A percentile compares a stretch with the other conserved stretches of the same genome.
phyloP scores from a whole-genome alignment of 2,329 filamentous ascomycete species.

The Rutstroemia sp. region DNA sequence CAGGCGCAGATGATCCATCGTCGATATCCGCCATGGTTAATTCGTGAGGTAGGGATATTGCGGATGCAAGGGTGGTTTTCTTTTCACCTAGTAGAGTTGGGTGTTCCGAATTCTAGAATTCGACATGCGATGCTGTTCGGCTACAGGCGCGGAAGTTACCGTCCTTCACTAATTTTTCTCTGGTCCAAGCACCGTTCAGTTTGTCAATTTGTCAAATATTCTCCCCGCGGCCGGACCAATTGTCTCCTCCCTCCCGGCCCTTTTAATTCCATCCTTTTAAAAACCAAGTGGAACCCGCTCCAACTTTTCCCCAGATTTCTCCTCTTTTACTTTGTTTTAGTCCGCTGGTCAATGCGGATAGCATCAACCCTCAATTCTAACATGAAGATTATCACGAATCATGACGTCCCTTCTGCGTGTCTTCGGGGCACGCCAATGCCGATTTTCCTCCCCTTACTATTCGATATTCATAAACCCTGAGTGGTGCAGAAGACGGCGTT shows the following conservation, averaged over 20 bases:
- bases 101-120: not conserved
- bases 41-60: constrained; percentile 8
- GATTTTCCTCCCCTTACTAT: no score
- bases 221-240: not conserved
- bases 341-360: not conserved
- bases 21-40: constrained; percentile 72
- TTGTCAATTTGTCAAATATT: not conserved
- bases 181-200: no score
- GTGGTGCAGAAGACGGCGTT: no score
- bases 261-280: not conserved
- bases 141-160: no score
- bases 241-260: not conserved
- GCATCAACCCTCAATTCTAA: not conserved
- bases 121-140: no score
- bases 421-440: not conserved
- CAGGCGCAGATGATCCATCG: constrained; percentile 58
- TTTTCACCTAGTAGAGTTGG: not conserved
- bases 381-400: not conserved
- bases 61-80: not conserved
- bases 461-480: no score
- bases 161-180: no score
- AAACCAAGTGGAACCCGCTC: not conserved
- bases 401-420: not conserved
- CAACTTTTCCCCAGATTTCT: not conserved
- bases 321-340: not conserved